A percentile compares a stretch with the other conserved stretches of the same genome.
Conservation (phyloP, 2,329 filamentous ascomycete genomes). For the Hymenoscyphus salicellus region DNA sequence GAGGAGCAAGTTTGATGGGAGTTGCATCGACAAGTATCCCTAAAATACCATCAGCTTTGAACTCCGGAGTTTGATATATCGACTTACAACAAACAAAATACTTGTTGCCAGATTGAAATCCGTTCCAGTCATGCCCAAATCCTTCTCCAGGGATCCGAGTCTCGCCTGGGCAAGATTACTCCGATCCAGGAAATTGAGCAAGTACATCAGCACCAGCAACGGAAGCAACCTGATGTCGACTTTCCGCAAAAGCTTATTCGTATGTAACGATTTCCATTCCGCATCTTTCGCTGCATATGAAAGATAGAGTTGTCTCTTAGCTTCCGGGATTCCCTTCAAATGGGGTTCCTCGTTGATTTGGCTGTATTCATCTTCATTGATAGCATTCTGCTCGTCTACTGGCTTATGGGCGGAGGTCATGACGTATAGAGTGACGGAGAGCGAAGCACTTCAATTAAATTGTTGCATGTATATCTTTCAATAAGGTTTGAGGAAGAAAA, state of each 20-base stretch:
- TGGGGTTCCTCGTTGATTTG: neutral
- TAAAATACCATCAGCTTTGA: neutral
- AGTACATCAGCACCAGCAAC: constrained; percentile 53
- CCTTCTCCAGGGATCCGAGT: constrained; percentile 51
- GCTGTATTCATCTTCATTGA: neutral
- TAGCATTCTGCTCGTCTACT: neutral
- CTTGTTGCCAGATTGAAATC: constrained; percentile 56
- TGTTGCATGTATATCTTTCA: neutral
- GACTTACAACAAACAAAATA: constrained; percentile 12
- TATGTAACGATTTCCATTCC: constrained; percentile 14
- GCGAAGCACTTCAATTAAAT: neutral
- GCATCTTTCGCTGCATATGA: constrained; percentile 28
- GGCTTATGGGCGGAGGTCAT: neutral
- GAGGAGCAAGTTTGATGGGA: constrained; percentile 48
- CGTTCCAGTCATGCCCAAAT: constrained; percentile 52
- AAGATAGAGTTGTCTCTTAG: constrained; percentile 30
- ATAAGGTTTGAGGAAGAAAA: neutral
- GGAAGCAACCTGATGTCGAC: constrained; percentile 52
- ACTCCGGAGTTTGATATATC: neutral
- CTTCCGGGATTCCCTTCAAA: constrained; percentile 34
- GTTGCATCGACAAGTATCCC: constrained; percentile 38
- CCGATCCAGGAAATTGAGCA: constrained; percentile 54
- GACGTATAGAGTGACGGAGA: neutral
- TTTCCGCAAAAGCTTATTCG: constrained; percentile 43
- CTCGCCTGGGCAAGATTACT: constrained; percentile 53